Evolutionary conservation across 345 rosid genomes (phyloP).

Genomic region (Cardamine resedifolia): DNA sequence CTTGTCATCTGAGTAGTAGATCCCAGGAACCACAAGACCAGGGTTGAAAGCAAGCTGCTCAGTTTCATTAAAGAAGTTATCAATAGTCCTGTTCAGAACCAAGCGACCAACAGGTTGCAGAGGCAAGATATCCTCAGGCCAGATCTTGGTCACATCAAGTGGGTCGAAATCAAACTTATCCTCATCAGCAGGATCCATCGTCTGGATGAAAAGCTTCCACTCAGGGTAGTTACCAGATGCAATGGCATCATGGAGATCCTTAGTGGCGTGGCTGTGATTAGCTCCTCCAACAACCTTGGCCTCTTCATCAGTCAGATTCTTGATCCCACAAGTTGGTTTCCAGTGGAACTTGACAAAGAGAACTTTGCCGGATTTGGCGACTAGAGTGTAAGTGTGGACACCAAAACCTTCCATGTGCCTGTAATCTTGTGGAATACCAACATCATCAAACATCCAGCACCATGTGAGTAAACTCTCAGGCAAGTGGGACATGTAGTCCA

Average conservation of each 20-base stretch:
- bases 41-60: constrained; percentile 98
- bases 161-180: constrained; percentile 92
- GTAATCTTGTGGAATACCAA: constrained; percentile 94
- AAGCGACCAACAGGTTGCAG: constrained; percentile 94
- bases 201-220: constrained; percentile 93
- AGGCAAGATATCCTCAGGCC: constrained; percentile 99
- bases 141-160: constrained; percentile 93
- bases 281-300: constrained; percentile 87
- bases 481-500: constrained; percentile 92
- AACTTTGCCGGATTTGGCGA: constrained; percentile 80
- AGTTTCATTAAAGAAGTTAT: constrained; percentile 91
- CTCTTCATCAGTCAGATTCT: constrained; percentile 86
- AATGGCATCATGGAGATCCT: constrained; percentile 90
- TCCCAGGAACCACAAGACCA: constrained; percentile 82
- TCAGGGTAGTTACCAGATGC: constrained; percentile 95
- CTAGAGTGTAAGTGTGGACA: constrained; percentile 84
- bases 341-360: constrained; percentile 92
- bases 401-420: constrained; percentile 98
- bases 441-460: constrained; percentile 83
- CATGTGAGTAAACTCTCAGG: constrained; percentile 93
- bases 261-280: constrained; percentile 97
- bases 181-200: constrained; percentile 84
- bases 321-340: constrained; percentile 97
- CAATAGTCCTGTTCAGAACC: constrained; percentile 94
- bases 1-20: constrained; percentile 89